Percentiles rank a stretch among this genome's conserved stretches.
Evolutionary conservation across 768 basidiomycete genomes (phyloP).

Genomic region (Galerina sulciceps): DNA sequence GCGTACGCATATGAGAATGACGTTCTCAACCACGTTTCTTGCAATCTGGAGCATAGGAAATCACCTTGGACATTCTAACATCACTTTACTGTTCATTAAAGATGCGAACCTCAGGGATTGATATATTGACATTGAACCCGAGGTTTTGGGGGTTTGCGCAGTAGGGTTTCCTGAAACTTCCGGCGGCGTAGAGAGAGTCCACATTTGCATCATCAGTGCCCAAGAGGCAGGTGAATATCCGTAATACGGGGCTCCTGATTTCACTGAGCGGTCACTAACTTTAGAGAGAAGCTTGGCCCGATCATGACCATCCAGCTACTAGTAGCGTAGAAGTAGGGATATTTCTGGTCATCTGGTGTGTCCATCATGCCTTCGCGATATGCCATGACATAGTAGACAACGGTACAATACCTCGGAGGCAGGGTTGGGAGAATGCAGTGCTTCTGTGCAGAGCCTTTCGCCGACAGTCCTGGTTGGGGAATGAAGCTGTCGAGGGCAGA

Average conservation of each 20-base stretch:
- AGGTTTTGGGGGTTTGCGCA: conserved; percentile 51
- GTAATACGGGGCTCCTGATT: conserved; percentile 21
- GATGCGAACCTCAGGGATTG: conserved; percentile 20
- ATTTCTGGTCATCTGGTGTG: conserved; percentile 34
- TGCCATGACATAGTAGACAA: too few relatives aligned
- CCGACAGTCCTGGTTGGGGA: too few relatives aligned
- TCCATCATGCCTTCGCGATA: too few relatives aligned
- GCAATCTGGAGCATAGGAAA: conserved; percentile 34
- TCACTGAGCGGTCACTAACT: neutral
- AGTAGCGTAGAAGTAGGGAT: conserved; percentile 51
- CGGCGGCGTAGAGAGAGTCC: too few relatives aligned
- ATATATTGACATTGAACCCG: conserved; percentile 42
- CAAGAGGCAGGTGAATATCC: conserved; percentile 44
- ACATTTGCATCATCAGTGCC: conserved; percentile 42
- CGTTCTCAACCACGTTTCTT: conserved; percentile 50
- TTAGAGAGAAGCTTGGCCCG: too few relatives aligned
- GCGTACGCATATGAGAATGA: too few relatives aligned
- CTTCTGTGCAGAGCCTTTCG: too few relatives aligned
- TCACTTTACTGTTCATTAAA: conserved; percentile 47
- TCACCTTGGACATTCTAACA: conserved; percentile 52
- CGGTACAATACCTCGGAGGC: too few relatives aligned
- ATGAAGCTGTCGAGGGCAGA: neutral
- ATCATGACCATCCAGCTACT: conserved; percentile 42
- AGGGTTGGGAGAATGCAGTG: too few relatives aligned
- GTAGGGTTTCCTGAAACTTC: conserved; percentile 55